Conservation (phyloP, 2,329 filamentous ascomycete species). For the Pseudogymnoascus sp. region DNA sequence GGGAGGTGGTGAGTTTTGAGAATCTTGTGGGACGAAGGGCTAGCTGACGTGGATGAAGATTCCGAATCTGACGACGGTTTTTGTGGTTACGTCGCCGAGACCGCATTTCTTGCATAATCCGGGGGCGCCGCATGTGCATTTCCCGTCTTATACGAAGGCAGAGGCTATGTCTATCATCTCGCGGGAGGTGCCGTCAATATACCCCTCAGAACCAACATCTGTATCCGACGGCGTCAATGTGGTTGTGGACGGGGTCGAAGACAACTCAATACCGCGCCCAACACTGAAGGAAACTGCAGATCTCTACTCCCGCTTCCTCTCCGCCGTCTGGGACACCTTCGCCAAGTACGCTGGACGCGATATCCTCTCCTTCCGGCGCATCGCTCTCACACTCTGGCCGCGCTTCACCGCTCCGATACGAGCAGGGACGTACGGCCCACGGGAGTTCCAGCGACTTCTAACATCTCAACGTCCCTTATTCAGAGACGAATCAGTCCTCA, state of each 20-base stretch:
- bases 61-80: conserved; percentile 65
- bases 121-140: conserved; percentile 69
- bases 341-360: conserved; percentile 74
- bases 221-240: conserved; percentile 10
- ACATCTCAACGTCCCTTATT: conserved; percentile 62
- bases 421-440: conserved; percentile 62
- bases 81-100: conserved; percentile 67
- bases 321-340: conserved; percentile 80
- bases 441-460: conserved; percentile 79
- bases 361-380: conserved; percentile 61
- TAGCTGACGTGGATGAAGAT: conserved; percentile 48
- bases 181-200: conserved; percentile 42
- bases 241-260: not conserved
- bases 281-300: conserved; percentile 48
- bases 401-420: conserved; percentile 73
- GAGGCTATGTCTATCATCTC: conserved; percentile 73
- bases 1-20: conserved; percentile 59
- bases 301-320: conserved; percentile 73
- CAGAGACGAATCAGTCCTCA: conserved; percentile 62
- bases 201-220: conserved; percentile 27
- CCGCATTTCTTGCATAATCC: conserved; percentile 62
- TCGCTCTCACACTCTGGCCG: conserved; percentile 72
- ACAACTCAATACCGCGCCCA: conserved; percentile 19
- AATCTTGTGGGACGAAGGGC: not conserved
- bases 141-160: conserved; percentile 73